phyloP scores from a whole-genome alignment of 1,284 basidiomycete genomes.

The Sanghuangporus baumii region DNA sequence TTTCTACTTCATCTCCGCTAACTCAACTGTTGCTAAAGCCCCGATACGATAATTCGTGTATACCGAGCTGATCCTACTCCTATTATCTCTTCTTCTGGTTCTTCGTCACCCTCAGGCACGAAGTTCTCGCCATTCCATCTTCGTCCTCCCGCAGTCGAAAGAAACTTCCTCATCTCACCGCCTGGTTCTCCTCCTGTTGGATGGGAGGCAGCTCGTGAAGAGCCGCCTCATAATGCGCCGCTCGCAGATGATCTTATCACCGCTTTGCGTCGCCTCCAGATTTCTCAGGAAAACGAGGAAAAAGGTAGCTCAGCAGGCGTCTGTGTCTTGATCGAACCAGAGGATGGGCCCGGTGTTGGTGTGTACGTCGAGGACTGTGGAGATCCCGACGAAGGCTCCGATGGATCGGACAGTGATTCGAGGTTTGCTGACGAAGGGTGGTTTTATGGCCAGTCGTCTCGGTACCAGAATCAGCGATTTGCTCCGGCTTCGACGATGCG shows the following conservation, averaged over 20 bases:
- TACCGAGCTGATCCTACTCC: slow-evolving; percentile 77
- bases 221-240: slow-evolving; percentile 83
- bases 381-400: slow-evolving; percentile 23
- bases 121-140: slow-evolving; percentile 45
- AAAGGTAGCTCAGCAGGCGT: slow-evolving; percentile 27
- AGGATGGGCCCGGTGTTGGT: slow-evolving; percentile 66
- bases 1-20: slow-evolving; percentile 13
- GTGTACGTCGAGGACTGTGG: slow-evolving; percentile 67
- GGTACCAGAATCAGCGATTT: slow-evolving; percentile 49
- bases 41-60: slow-evolving; percentile 61
- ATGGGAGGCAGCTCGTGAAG: slow-evolving; percentile 91
- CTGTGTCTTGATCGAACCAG: slow-evolving; percentile 58
- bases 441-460: slow-evolving; percentile 55
- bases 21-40: slow-evolving; percentile 27
- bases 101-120: slow-evolving; percentile 39
- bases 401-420: slow-evolving; percentile 29
- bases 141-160: slow-evolving; percentile 73
- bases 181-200: slow-evolving; percentile 97
- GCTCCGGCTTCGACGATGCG: slow-evolving; percentile 48
- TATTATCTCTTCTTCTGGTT: slow-evolving; percentile 18
- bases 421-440: slow-evolving; percentile 41
- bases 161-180: slow-evolving; percentile 97
- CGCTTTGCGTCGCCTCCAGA: slow-evolving; percentile 62
- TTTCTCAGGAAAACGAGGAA: slow-evolving; percentile 36
- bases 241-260: slow-evolving; percentile 87